phyloP scores from a whole-genome alignment of 2,329 filamentous ascomycete species.

The Alternaria longipes region DNA sequence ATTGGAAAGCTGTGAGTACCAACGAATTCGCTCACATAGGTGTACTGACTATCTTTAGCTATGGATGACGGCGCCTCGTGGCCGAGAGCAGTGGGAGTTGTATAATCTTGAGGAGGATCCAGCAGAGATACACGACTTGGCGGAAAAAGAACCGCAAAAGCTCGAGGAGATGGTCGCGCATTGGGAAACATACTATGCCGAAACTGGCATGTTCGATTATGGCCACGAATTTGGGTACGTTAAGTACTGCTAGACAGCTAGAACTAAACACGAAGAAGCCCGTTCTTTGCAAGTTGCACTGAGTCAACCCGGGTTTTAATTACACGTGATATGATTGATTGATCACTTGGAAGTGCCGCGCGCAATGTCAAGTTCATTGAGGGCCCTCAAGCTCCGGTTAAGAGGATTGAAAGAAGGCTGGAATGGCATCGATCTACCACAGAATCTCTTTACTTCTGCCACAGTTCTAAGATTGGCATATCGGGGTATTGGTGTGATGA shows the following conservation, averaged over 20 bases:
- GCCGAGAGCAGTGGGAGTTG: constrained; percentile 65
- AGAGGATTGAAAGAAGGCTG: no score
- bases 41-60: constrained; percentile 51
- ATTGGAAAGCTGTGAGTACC: background rate
- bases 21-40: background rate
- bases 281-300: background rate
- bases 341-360: no score
- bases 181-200: constrained; percentile 1
- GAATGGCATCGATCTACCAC: no score
- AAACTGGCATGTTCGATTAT: constrained; percentile 2
- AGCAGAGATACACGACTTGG: constrained; percentile 60
- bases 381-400: no score
- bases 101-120: constrained; percentile 64
- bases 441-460: no score
- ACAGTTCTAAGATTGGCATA: no score
- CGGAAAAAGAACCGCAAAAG: background rate
- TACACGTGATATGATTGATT: no score
- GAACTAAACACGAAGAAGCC: background rate
- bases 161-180: background rate
- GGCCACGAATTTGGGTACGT: background rate
- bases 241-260: background rate
- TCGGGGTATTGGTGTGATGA: no score
- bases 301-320: no score
- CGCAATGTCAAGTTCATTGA: no score
- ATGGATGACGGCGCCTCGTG: constrained; percentile 64